Conservation (phyloP, 176 grass and related monocot genomes). For the Elymus sibiricus region DNA sequence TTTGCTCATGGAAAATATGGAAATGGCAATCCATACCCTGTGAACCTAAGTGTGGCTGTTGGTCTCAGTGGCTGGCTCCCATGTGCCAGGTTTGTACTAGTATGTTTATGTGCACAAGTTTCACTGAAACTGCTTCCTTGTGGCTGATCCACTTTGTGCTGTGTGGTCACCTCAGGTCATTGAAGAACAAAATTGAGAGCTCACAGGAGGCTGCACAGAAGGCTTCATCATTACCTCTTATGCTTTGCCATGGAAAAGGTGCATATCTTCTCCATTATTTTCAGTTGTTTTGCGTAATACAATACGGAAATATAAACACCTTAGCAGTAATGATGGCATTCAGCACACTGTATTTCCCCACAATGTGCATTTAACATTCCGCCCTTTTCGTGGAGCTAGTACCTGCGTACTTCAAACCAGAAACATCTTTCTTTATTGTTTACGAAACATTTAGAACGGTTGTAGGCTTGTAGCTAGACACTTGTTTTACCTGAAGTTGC, state of each 20-base stretch:
- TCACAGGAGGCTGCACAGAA: slow-evolving; percentile 71
- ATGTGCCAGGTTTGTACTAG: slow-evolving; percentile 60
- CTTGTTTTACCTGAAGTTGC: background rate
- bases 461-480: background rate
- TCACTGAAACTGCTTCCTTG: background rate
- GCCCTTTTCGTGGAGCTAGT: background rate
- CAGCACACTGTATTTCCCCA: background rate
- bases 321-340: background rate
- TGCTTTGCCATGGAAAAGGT: slow-evolving; percentile 99
- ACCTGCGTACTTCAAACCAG: background rate
- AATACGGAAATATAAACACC: background rate
- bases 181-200: slow-evolving; percentile 87
- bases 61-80: slow-evolving; percentile 98
- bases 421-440: background rate
- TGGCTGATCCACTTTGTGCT: background rate
- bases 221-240: slow-evolving; percentile 83
- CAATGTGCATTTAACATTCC: background rate
- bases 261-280: slow-evolving; percentile 15
- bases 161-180: slow-evolving; percentile 45
- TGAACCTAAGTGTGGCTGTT: slow-evolving; percentile 73
- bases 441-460: background rate
- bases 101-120: slow-evolving; percentile 14
- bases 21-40: slow-evolving; percentile 85
- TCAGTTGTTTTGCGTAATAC: background rate
- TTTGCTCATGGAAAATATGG: slow-evolving; percentile 89